Evolutionary conservation across 805 yeast genomes (phyloP).

Genomic region (Starmerella cellae): DNA sequence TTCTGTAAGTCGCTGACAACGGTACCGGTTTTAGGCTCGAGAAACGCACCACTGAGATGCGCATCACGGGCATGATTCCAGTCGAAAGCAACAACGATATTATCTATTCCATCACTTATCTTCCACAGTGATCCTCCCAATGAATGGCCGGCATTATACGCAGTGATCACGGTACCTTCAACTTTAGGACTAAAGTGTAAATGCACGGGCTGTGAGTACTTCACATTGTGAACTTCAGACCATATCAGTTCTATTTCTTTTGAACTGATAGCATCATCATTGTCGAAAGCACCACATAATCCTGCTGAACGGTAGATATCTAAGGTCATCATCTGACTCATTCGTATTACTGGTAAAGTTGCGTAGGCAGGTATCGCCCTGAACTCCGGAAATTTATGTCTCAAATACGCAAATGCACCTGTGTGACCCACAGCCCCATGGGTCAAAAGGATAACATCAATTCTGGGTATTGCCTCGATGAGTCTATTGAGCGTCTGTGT

Average conservation of each 20-base stretch:
- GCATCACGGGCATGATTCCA: constrained; percentile 93
- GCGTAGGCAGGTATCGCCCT: constrained; percentile 65
- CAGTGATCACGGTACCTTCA: constrained; percentile 42
- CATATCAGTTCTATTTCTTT: constrained; percentile 69
- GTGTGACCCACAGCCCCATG: constrained; percentile 70
- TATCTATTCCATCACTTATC: constrained; percentile 57
- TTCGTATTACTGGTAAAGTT: constrained; percentile 75
- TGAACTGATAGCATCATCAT: constrained; percentile 32
- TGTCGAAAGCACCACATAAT: constrained; percentile 51
- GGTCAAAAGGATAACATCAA: constrained; percentile 66
- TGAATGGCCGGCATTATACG: constrained; percentile 82
- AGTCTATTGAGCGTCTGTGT: constrained; percentile 15
- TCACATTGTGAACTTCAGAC: constrained; percentile 54
- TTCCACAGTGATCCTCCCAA: constrained; percentile 91
- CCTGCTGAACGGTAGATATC: constrained; percentile 68
- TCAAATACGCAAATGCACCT: constrained; percentile 64
- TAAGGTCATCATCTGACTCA: constrained; percentile 76
- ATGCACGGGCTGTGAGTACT: constrained; percentile 54
- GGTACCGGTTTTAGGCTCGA: constrained; percentile 43
- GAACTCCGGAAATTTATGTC: constrained; percentile 42
- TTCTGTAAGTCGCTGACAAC: constrained; percentile 46
- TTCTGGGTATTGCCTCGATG: constrained; percentile 33
- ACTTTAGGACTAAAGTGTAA: constrained; percentile 12
- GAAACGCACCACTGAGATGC: constrained; percentile 60
- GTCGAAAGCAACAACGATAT: constrained; percentile 72